Conservation (phyloP, 306 rosid species). For the Crataegus laevigata region DNA sequence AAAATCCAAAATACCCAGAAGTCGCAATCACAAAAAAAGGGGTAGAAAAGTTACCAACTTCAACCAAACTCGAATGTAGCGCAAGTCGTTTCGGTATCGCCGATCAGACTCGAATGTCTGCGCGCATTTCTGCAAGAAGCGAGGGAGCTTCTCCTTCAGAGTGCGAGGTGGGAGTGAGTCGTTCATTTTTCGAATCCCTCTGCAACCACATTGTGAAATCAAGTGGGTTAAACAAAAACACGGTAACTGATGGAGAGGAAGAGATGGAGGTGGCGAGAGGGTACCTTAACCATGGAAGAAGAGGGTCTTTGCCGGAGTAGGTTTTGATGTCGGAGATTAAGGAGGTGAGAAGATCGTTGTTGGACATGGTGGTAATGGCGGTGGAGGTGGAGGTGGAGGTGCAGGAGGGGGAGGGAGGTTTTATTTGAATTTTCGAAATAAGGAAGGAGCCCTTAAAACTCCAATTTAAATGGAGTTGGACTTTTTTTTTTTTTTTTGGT, state of each 20-base stretch:
- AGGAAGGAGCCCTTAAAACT: background rate
- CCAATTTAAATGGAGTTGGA: background rate
- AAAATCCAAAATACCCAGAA: background rate
- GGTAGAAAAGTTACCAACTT: conserved; percentile 54
- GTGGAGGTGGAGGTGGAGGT: background rate
- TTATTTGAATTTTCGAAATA: conserved; percentile 35
- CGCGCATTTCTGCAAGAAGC: conserved; percentile 64
- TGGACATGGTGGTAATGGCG: conserved; percentile 15
- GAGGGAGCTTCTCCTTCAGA: conserved; percentile 69
- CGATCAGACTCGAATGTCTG: conserved; percentile 64
- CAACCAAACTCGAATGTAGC: conserved; percentile 86
- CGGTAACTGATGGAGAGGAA: background rate
- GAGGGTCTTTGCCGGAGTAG: conserved; percentile 84
- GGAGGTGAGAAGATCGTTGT: conserved; percentile 54
- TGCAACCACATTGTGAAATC: conserved; percentile 18
- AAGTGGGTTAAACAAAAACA: background rate
- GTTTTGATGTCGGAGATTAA: conserved; percentile 50
- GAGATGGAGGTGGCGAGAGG: background rate
- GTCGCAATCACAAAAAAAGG: background rate
- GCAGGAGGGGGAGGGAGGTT: background rate
- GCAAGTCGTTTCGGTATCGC: conserved; percentile 74
- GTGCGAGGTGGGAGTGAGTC: conserved; percentile 44
- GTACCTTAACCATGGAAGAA: conserved; percentile 93
- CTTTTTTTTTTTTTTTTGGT: too few species aligned
- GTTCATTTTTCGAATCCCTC: conserved; percentile 73